A percentile compares a stretch with the other conserved stretches of the same genome.
Conservation (phyloP, 352 stramenopile species). For the Pythium brachiatum region DNA sequence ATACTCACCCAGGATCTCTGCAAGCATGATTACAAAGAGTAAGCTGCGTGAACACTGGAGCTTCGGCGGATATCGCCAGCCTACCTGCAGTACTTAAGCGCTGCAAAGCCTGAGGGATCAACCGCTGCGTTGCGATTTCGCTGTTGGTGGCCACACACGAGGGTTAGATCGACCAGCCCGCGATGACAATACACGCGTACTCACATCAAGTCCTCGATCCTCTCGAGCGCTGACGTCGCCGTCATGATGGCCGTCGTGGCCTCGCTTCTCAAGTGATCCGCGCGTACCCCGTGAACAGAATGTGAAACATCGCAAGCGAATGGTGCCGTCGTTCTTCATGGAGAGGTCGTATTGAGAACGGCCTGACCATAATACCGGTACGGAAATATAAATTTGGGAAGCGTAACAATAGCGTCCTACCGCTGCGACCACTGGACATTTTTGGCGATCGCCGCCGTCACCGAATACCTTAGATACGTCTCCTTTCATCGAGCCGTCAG, state of each 20-base stretch:
- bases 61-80: not conserved
- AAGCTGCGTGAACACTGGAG: not conserved
- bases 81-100: not conserved
- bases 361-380: not conserved
- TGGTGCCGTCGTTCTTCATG: not conserved
- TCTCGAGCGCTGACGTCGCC: conserved; percentile 37
- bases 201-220: conserved; percentile 56
- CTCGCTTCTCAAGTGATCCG: too few species aligned
- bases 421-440: not conserved
- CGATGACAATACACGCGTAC: conserved; percentile 9
- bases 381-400: not conserved
- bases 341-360: not conserved
- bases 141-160: too few species aligned
- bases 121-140: not conserved
- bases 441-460: too few species aligned
- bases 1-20: conserved; percentile 62
- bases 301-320: not conserved
- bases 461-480: too few species aligned
- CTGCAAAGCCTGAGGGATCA: conserved; percentile 5
- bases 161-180: too few species aligned
- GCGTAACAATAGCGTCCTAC: not conserved
- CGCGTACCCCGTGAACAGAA: not conserved
- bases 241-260: conserved; percentile 26
- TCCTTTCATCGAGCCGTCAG: conserved; percentile 13
- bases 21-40: not conserved